Evolutionary conservation across 1,284 basidiomycete genomes (phyloP), one percentile per base, ranked within the genome.

Genomic region (Cutaneotrichosporon mucoides): DNA sequence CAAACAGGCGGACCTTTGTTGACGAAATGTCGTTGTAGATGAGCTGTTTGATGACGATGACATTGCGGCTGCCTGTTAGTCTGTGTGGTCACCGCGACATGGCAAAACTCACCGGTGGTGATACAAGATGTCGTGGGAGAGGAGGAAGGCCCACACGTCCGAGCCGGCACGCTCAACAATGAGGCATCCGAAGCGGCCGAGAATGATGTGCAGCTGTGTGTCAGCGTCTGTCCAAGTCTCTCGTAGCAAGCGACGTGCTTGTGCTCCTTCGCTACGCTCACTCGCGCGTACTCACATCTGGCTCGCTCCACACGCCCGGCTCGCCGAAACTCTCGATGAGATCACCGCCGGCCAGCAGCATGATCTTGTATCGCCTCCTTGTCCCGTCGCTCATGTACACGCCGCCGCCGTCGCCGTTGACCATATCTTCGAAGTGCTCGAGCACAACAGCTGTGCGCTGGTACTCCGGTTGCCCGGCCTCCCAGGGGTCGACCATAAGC

Each of bases 1-100:
- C 84, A 79, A 98, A 98, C 43, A 99, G 79, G 35, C 82, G 75
- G 60, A 92, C 92, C 81, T 98, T 98, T 35, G 93, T 96, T 61
- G 89, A 92, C 13, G 92, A 95, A 51, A 99, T 95, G 75, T 99
- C 95, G 76, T 99, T 99, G 78, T 98, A 93, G 68, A 99, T 98
- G 56, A 97, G 85, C 78, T 99, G 95, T 59, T 90, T 88, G 70
- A 96, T 89, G 66, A 98, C 86, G 73, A 92, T 87, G 65, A 99
- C 93, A 76, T 98, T 99, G 72, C 87, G 83, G 45, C 77, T 76
- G 61, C 5, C 16, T 24, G 24, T 24, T 24, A 24, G 24, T 24
- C 24, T 24, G 24, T 24, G 24, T 24, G 24, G 24, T 24, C 24
- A 24, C 24, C 24, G 24, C 24, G 24, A 24, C 24, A 24, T 24